Evolutionary conservation across 2,329 filamentous ascomycete genomes (phyloP).

Genomic region (Chrysosporium queenslandicum): DNA sequence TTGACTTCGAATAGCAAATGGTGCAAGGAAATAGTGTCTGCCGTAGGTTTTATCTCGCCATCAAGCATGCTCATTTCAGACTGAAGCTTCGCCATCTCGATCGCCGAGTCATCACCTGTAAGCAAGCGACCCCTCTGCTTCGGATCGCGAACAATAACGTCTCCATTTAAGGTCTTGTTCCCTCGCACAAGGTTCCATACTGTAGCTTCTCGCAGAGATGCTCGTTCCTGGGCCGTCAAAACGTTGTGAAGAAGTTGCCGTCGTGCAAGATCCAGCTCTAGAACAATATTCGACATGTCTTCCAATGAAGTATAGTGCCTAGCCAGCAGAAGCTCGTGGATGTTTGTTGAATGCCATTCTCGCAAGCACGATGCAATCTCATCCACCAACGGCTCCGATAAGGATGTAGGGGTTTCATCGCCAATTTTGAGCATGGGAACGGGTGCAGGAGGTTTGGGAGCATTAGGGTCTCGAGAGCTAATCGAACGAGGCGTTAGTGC

Average conservation of each 20-base stretch:
- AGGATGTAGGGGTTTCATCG: conserved; percentile 86
- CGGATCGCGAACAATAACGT: conserved; percentile 90
- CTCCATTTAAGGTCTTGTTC: conserved; percentile 86
- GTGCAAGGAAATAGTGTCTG: conserved; percentile 60
- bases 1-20: conserved; percentile 81
- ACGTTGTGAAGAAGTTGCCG: conserved; percentile 92
- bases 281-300: conserved; percentile 68
- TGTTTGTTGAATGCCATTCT: conserved; percentile 96
- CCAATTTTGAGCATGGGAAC: conserved; percentile 97
- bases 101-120: conserved; percentile 84
- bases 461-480: conserved; percentile 51
- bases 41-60: conserved; percentile 58
- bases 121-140: conserved; percentile 71
- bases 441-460: conserved; percentile 67
- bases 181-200: conserved; percentile 92
- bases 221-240: conserved; percentile 74
- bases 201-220: conserved; percentile 70
- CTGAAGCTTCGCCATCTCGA: conserved; percentile 82
- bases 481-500: conserved; percentile 29
- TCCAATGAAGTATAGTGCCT: conserved; percentile 74
- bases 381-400: conserved; percentile 83
- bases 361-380: conserved; percentile 93
- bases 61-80: conserved; percentile 92
- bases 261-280: conserved; percentile 71
- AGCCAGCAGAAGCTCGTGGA: conserved; percentile 79